Conservation (phyloP, 2,329 filamentous ascomycete genomes). For the Tolypocladium ovalisporum region DNA sequence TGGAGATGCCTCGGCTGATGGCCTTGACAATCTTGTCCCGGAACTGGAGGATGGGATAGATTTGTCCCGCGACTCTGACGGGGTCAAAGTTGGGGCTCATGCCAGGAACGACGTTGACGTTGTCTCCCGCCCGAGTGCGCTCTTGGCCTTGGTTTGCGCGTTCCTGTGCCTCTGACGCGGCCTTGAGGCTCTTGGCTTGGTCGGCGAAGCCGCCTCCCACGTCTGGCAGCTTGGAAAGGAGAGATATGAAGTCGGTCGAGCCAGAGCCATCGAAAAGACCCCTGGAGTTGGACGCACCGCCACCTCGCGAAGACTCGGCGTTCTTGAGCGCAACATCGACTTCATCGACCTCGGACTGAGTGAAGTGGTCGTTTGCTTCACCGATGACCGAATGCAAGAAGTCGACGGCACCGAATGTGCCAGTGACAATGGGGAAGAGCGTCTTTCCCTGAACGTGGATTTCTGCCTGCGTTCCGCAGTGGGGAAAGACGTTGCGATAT, state of each 20-base stretch:
- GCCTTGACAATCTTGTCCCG: conserved; percentile 85
- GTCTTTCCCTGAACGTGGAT: conserved; percentile 52
- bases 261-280: conserved; percentile 30
- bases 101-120: conserved; percentile 54
- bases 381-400: conserved; percentile 71
- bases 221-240: conserved; percentile 66
- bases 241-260: conserved; percentile 52
- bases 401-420: conserved; percentile 67
- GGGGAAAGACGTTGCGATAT: conserved; percentile 70
- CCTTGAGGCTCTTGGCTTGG: conserved; percentile 54
- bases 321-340: conserved; percentile 65
- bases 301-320: conserved; percentile 41
- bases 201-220: conserved; percentile 53
- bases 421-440: conserved; percentile 66
- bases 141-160: conserved; percentile 43
- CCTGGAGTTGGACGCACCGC: conserved; percentile 24
- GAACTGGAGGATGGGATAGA: conserved; percentile 92
- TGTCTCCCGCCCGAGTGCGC: conserved; percentile 26
- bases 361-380: conserved; percentile 75
- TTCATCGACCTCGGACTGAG: conserved; percentile 75
- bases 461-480: conserved; percentile 57
- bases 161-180: conserved; percentile 51
- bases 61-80: conserved; percentile 64
- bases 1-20: conserved; percentile 76
- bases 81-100: conserved; percentile 71